phyloP scores from a whole-genome alignment of 805 yeast genomes.

The Zygosaccharomyces bailii region DNA sequence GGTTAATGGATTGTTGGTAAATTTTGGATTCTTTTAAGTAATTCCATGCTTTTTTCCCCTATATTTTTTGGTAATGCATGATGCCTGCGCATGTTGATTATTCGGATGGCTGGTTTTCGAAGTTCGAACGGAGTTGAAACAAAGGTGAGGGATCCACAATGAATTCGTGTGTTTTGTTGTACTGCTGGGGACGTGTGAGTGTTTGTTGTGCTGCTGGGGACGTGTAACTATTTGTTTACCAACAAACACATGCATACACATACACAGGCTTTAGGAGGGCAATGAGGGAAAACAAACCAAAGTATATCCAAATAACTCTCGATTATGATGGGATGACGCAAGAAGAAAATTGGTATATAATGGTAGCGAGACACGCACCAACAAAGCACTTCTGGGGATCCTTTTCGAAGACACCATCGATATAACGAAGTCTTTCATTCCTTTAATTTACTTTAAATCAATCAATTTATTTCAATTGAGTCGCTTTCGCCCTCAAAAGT shows the following conservation, averaged over 20 bases:
- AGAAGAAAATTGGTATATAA: conserved; percentile 1
- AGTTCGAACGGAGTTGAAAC: conserved; percentile 9
- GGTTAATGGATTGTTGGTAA: neutral
- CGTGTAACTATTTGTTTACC: conserved; percentile 7
- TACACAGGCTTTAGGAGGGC: too few species aligned
- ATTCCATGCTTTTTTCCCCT: too few species aligned
- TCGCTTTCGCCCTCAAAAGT: neutral
- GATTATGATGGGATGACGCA: neutral
- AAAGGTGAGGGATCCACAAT: neutral
- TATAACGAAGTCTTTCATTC: conserved; percentile 1
- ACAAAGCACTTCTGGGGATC: neutral
- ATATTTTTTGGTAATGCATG: too few species aligned
- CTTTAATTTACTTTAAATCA: neutral
- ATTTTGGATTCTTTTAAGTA: neutral
- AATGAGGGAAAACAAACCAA: neutral
- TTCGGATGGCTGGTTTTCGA: conserved; percentile 13
- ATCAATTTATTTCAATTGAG: neutral
- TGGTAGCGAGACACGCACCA: neutral
- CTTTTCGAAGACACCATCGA: neutral
- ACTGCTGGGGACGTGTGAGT: conserved; percentile 7
- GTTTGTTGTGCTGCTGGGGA: conserved; percentile 7
- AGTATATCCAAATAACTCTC: neutral
- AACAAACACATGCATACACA: conserved; percentile 1
- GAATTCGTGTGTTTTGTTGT: neutral
- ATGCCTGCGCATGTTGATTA: too few species aligned